Evolutionary conservation across 768 basidiomycete species (phyloP).

Genomic region (Flagelloscypha sp.): DNA sequence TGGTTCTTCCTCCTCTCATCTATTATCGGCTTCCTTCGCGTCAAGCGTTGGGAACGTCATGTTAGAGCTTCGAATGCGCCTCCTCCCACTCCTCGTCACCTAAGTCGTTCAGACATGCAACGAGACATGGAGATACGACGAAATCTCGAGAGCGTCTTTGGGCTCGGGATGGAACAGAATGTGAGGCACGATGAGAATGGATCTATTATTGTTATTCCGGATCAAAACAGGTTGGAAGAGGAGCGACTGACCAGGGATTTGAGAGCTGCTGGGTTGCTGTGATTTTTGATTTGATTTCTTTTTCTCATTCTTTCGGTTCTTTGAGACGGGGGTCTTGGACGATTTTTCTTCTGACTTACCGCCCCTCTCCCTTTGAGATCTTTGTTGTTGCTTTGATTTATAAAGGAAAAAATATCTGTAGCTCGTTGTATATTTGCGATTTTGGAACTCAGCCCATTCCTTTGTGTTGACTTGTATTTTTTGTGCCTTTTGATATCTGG

Average conservation of each 20-base stretch:
- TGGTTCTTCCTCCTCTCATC: slow-evolving; percentile 91
- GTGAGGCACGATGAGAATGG: slow-evolving; percentile 17
- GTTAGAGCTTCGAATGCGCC: slow-evolving; percentile 39
- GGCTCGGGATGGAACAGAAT: slow-evolving; percentile 28
- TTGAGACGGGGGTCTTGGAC: no score
- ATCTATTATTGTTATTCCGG: slow-evolving; percentile 19
- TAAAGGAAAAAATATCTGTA: no score
- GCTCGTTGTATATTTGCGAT: no score
- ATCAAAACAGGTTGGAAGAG: slow-evolving; percentile 29
- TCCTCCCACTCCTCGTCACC: slow-evolving; percentile 18
- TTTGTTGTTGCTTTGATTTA: no score
- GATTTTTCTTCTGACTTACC: no score
- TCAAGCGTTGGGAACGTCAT: slow-evolving; percentile 77
- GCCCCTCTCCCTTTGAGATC: no score
- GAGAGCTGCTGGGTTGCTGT: slow-evolving; percentile 48
- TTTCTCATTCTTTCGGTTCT: no score
- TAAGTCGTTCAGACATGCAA: slow-evolving; percentile 39
- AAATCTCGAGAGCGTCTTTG: slow-evolving; percentile 45
- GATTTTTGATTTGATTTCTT: no score
- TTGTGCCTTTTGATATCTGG: no score
- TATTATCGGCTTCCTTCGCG: slow-evolving; percentile 71
- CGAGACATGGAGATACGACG: slow-evolving; percentile 43
- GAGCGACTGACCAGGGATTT: slow-evolving; percentile 41
- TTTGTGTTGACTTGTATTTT: no score
- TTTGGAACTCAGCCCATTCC: no score